Base-by-base conservation (phyloP, 2,329 filamentous ascomycete species). In the Chalara sp. region DNA sequence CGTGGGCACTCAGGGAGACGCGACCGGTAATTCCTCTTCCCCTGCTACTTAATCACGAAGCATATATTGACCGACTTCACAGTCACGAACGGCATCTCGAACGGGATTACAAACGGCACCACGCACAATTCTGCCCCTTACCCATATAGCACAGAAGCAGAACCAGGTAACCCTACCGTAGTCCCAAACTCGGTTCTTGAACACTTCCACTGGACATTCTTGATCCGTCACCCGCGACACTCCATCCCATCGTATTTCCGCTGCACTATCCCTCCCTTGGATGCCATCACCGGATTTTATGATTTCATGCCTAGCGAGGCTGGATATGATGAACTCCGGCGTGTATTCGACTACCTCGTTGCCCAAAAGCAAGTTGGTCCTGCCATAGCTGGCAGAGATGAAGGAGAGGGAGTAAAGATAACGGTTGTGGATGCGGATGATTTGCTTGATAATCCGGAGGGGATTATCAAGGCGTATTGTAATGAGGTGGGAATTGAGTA, bases 401-500 rank as follows among this genome's bases (percentile, higher is more conserved):
- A 52, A 33, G 49, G 65, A 1, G 63, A 61, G 21, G 68, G 69
- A 51, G 73, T 84, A 12, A 80, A 83, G 61, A 86, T 96, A 58
- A 95, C 90, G 55, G 83, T 97, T 48, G 73, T 99, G 46, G 92
- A 99, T 64, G 93, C 92, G 21, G 93, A 99, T 63, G 93, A 97
- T 65, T 76, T 97, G 61, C 82, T 99, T 11, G 89, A 96, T 66
- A 79, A 89, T 57, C 93, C 92, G 0, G 79, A 84, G 53, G 80
- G 77, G 46, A 84, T 87, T 56, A 82, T 97, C 56, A 72, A 83
- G 61, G 80, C 83, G 8, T 96, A 90, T 70, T 97, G 92, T 73
- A 78, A 83, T 58, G 85, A 84, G 59, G 87, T 90, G 11, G 89
- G 86, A 30, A 76, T 96, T 53, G 79, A 87, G 12, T 99, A 86